Evolutionary conservation across 2,329 filamentous ascomycete species (phyloP).

Genomic region (Iodosphaeria phyllophila): DNA sequence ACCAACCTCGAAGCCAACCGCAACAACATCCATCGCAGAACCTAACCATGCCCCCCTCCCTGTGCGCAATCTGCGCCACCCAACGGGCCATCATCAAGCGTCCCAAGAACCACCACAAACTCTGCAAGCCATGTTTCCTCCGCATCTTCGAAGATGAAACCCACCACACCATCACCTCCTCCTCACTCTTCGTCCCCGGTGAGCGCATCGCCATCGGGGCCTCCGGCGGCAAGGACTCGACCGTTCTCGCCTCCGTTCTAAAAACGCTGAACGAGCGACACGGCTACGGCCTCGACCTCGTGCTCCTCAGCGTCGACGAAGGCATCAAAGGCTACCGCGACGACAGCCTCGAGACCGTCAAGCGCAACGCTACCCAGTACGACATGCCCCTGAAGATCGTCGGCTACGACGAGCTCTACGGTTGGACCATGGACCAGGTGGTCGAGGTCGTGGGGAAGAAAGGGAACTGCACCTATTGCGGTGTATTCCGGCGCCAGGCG

Average conservation of each 20-base stretch:
- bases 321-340: slow-evolving; percentile 95
- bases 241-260: slow-evolving; percentile 81
- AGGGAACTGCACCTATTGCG: slow-evolving; percentile 97
- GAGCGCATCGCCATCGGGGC: slow-evolving; percentile 89
- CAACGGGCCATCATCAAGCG: slow-evolving; percentile 76
- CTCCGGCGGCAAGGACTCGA: slow-evolving; percentile 94
- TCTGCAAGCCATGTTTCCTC: slow-evolving; percentile 83
- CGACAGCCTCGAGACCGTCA: slow-evolving; percentile 89
- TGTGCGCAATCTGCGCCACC: slow-evolving; percentile 58
- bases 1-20: too few species aligned
- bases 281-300: slow-evolving; percentile 67
- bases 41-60: slow-evolving; percentile 56
- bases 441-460: slow-evolving; percentile 94
- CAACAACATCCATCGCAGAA: too few species aligned
- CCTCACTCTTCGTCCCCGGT: slow-evolving; percentile 62
- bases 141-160: slow-evolving; percentile 79
- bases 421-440: slow-evolving; percentile 99
- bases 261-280: slow-evolving; percentile 88
- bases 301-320: slow-evolving; percentile 85
- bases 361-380: slow-evolving; percentile 81
- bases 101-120: slow-evolving; percentile 84
- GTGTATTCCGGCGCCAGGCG: slow-evolving; percentile 86
- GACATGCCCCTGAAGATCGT: slow-evolving; percentile 82
- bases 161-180: slow-evolving; percentile 75
- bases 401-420: slow-evolving; percentile 84